Evolutionary conservation across 1,284 basidiomycete genomes (phyloP), one percentile per base, ranked within the genome.

Genomic region (Psilocybe mexicana): DNA sequence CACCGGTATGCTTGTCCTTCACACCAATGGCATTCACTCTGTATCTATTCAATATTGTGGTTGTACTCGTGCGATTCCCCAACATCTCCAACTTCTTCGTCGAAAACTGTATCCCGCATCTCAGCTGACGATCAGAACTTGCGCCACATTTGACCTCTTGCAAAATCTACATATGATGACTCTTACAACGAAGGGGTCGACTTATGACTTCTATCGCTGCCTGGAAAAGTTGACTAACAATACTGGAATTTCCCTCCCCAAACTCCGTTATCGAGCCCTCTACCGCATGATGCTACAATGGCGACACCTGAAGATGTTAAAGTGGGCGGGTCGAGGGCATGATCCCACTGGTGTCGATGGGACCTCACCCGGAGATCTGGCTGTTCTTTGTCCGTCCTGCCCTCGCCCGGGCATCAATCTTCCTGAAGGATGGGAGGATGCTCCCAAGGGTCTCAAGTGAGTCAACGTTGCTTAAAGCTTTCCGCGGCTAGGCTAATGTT

Each of bases 381-480:
- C 62, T 1, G 47, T 70, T n/a, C 44, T 61, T 2, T 72, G 70
- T 45, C 30, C 30, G 67, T 65, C 69, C 2, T 72, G 70, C 50
- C 67, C 69, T 0, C 60, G 65, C 23, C 62, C 58, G 0, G 61
- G 49, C 2, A 64, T 63, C 14, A 69, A 69, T 42, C 18, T 69
- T 2, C 63, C 67, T 0, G 23, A 33, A 4, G 30, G 8, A 8
- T 33, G 30, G 30, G 30, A 33, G 8, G 30, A 33, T 33, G 30
- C 30, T 33, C 30, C 30, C 8, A 8, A 33, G 8, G 8, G 30
- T 8, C 8, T 33, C 5, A 33, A 33, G 30, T 33, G 8, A 33
- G 30, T n/a, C n/a, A n/a, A n/a, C n/a, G n/a, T n/a, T n/a, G n/a
- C n/a, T 33, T 33, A 8, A 4, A 4, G 3, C 30, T 4, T 4